phyloP scores from a whole-genome alignment of 2,329 filamentous ascomycete genomes.

The Curvularia sp. region DNA sequence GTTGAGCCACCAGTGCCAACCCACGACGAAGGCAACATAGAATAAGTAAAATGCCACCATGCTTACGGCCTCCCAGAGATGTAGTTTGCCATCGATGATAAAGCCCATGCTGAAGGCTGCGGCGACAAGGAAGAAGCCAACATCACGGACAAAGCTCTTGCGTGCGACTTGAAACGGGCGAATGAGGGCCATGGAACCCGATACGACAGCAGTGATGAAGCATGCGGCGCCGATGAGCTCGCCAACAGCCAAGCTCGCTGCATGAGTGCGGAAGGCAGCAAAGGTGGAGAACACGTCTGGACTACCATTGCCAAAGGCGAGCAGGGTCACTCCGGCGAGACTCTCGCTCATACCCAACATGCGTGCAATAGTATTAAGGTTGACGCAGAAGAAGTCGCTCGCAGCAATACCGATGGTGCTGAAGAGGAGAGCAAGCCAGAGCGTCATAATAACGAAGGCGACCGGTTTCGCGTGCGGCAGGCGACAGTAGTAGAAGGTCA shows the following conservation, averaged over 20 bases:
- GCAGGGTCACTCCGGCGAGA: conserved; percentile 91
- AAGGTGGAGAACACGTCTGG: conserved; percentile 99
- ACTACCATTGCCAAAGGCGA: conserved; percentile 97
- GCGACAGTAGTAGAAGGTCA: conserved; percentile 88
- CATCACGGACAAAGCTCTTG: conserved; percentile 88
- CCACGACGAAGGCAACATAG: conserved; percentile 86
- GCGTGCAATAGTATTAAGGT: conserved; percentile 88
- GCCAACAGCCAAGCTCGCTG: conserved; percentile 93
- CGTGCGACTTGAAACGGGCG: conserved; percentile 90
- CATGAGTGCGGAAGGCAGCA: conserved; percentile 95
- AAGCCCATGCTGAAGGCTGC: conserved; percentile 88
- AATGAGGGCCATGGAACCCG: conserved; percentile 96
- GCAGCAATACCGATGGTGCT: conserved; percentile 97
- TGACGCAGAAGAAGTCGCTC: conserved; percentile 98
- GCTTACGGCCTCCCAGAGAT: conserved; percentile 84
- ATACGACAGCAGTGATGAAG: conserved; percentile 96
- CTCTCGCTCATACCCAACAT: conserved; percentile 94
- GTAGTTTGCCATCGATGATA: conserved; percentile 80
- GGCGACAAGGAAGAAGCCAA: conserved; percentile 88
- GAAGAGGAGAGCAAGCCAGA: conserved; percentile 90
- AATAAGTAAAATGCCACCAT: conserved; percentile 94
- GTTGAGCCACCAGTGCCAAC: conserved; percentile 87
- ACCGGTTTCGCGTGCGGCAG: conserved; percentile 72
- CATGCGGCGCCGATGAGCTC: conserved; percentile 93
- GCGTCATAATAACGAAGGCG: conserved; percentile 77